Conservation (phyloP, 305 asterid species). For the Lippia alba region DNA sequence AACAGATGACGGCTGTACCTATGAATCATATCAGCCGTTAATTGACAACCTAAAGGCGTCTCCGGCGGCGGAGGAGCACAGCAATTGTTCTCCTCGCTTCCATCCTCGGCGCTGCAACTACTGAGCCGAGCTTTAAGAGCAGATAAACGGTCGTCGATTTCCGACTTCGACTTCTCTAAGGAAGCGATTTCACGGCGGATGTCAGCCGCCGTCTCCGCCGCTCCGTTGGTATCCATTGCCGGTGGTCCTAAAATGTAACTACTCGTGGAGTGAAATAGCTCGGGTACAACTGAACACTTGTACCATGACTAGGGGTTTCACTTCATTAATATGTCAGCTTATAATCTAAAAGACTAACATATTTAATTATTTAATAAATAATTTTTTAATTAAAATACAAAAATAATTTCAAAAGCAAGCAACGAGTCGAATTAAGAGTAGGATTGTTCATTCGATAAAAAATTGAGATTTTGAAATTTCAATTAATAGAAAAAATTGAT, state of each 20-base stretch:
- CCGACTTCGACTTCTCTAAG: constrained; percentile 49
- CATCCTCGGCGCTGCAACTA: constrained; percentile 36
- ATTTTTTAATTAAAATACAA: no score
- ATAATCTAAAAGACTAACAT: constrained; percentile 9
- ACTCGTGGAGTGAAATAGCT: neutral
- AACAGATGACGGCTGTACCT: constrained; percentile 92
- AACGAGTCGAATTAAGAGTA: no score
- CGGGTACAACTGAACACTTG: neutral
- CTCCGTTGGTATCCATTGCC: constrained; percentile 52
- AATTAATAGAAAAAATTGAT: no score
- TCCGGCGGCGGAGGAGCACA: constrained; percentile 32
- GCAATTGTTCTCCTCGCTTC: constrained; percentile 28
- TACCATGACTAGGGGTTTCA: neutral
- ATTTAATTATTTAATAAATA: neutral
- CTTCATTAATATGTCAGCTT: neutral
- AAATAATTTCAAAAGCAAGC: no score
- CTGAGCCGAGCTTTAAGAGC: constrained; percentile 65
- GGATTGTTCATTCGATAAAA: no score
- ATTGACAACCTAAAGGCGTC: constrained; percentile 42
- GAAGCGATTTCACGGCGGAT: constrained; percentile 63
- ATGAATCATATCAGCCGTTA: constrained; percentile 77
- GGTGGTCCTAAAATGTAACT: neutral
- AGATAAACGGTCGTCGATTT: constrained; percentile 62
- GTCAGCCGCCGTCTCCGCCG: constrained; percentile 39
- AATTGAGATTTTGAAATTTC: no score